Conservation (phyloP, 2,329 filamentous ascomycete species). For the Chaetomium sp. region DNA sequence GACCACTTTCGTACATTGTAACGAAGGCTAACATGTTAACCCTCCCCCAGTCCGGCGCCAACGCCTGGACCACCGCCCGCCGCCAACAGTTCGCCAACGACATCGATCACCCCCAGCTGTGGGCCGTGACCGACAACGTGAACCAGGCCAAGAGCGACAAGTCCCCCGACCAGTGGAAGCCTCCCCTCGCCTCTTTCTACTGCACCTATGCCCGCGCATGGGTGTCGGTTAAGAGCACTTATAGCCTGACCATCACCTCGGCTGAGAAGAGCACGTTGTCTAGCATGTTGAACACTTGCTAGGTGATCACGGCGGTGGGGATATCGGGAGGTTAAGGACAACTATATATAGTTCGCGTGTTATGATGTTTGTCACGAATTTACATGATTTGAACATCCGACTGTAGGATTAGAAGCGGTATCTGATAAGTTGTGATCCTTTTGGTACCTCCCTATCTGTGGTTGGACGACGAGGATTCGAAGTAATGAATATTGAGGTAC, state of each 20-base stretch:
- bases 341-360: too few species aligned
- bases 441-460: too few species aligned
- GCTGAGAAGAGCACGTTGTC: conserved; percentile 65
- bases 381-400: too few species aligned
- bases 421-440: too few species aligned
- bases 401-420: too few species aligned
- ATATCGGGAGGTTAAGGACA: too few species aligned
- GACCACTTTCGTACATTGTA: neutral
- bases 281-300: conserved; percentile 59
- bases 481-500: too few species aligned
- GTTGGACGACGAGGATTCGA: too few species aligned
- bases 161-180: conserved; percentile 72
- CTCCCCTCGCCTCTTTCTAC: conserved; percentile 59
- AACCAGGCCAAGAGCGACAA: conserved; percentile 69
- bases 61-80: conserved; percentile 60
- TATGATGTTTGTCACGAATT: too few species aligned
- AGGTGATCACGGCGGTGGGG: neutral
- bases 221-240: conserved; percentile 72
- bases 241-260: conserved; percentile 59
- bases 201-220: conserved; percentile 74
- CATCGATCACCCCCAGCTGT: conserved; percentile 65
- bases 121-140: conserved; percentile 71
- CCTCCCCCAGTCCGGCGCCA: conserved; percentile 57
- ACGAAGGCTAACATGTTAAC: conserved; percentile 9
- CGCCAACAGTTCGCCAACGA: conserved; percentile 72